Evolutionary conservation across 2,329 filamentous ascomycete genomes (phyloP).

Genomic region (Pseudogymnoascus sp.): DNA sequence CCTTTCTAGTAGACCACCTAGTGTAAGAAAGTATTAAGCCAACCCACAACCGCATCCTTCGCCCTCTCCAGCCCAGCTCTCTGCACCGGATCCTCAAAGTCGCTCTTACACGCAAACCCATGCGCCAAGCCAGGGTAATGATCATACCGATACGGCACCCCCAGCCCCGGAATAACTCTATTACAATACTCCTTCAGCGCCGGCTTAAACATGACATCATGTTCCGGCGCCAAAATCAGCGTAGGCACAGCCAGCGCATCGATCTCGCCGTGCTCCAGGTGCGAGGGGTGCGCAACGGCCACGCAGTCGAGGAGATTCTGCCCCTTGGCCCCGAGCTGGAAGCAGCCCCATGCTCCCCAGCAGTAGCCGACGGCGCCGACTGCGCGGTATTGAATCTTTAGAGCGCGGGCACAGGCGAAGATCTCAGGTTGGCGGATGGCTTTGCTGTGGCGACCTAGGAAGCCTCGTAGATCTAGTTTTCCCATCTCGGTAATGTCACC

Average conservation of each 20-base stretch:
- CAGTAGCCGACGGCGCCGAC: slow-evolving; percentile 18
- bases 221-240: slow-evolving; percentile 46
- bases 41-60: slow-evolving; percentile 41
- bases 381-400: slow-evolving; percentile 13
- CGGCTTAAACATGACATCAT: slow-evolving; percentile 35
- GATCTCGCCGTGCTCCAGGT: slow-evolving; percentile 40
- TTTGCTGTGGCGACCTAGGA: slow-evolving; percentile 13
- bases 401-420: slow-evolving; percentile 13
- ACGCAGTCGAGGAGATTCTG: slow-evolving; percentile 19
- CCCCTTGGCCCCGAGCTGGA: slow-evolving; percentile 16
- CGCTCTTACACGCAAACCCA: slow-evolving; percentile 37
- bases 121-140: slow-evolving; percentile 45
- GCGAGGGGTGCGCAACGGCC: slow-evolving; percentile 21
- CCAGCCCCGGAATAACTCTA: slow-evolving; percentile 31
- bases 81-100: slow-evolving; percentile 34
- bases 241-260: slow-evolving; percentile 39
- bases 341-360: slow-evolving; percentile 19
- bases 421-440: slow-evolving; percentile 19
- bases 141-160: slow-evolving; percentile 42
- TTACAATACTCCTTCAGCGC: slow-evolving; percentile 42
- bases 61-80: slow-evolving; percentile 39
- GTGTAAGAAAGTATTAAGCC: slow-evolving; percentile 28
- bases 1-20: too few species aligned
- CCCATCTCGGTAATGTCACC: not conserved
- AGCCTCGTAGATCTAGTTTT: slow-evolving; percentile 13